Conservation (phyloP, 2,329 filamentous ascomycete species). For the Claviceps citrina region DNA sequence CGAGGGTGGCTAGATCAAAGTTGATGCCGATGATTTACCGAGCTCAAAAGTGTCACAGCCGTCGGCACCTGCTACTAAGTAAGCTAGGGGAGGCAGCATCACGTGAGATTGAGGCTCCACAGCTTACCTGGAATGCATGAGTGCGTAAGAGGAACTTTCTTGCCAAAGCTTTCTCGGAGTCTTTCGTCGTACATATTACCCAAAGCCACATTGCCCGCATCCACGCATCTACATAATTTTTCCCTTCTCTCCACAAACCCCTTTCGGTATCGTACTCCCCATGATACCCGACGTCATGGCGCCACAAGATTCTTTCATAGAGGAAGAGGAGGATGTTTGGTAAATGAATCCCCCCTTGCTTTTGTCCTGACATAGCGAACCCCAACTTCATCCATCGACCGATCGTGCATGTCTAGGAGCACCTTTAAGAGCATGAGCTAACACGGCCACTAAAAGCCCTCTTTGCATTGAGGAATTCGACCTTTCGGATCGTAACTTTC, state of each 20-base stretch:
- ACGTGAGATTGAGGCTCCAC: constrained; percentile 1
- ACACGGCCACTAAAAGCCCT: constrained; percentile 51
- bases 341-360: constrained; percentile 23
- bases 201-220: constrained; percentile 7
- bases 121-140: not conserved
- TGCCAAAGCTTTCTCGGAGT: constrained; percentile 9
- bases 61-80: too few species aligned
- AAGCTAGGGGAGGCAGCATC: constrained; percentile 1
- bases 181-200: constrained; percentile 8
- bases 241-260: constrained; percentile 10
- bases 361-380: not conserved
- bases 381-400: constrained; percentile 8
- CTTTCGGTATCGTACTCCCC: constrained; percentile 8
- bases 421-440: not conserved
- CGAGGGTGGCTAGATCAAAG: not conserved
- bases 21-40: constrained; percentile 18
- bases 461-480: constrained; percentile 99
- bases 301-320: constrained; percentile 55
- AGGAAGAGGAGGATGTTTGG: constrained; percentile 57
- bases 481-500: constrained; percentile 91
- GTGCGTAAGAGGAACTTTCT: constrained; percentile 7
- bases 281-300: constrained; percentile 34
- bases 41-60: too few species aligned
- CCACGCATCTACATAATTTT: constrained; percentile 5
- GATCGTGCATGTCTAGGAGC: not conserved